Base-by-base conservation (phyloP, 1,139 yeast genomes). In the Geotrichum restrictum region DNA sequence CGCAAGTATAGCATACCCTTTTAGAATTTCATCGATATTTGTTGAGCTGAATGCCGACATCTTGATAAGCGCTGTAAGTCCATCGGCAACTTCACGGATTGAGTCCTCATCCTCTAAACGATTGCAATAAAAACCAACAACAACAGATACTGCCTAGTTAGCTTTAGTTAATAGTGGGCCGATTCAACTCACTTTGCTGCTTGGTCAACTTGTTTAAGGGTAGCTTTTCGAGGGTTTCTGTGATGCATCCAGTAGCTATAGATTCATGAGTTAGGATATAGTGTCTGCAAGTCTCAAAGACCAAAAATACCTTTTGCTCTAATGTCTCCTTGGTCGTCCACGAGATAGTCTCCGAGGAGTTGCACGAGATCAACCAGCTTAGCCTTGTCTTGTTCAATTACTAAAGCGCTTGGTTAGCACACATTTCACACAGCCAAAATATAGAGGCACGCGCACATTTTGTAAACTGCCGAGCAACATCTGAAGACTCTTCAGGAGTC, bases 51-150 rank as follows among this genome's bases (percentile, higher is more conserved):
- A 57, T 8, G 58, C 59, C 3, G 53, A 71, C 80, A 80, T 81
- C 21, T 59, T 56, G 2, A 79, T 69, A 22, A 88, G 68, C 1
- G 81, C 70, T n/a, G 65, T 64, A 10, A 91, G 62, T 0, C 89
- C 89, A 16, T 66, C 66, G 6, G 85, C 69, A 0, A 83, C 78
- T 54, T 80, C 78, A 38, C 70, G 71, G 32, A 82, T 65, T 46
- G 85, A 75, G 5, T 74, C 71, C 13, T 75, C 73, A 63, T 91
- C 97, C 21, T 82, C 85, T 38, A 88, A 66, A 59, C 91, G 83
- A 32, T 81, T 81, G 31, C 77, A 59, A 56, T 81, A 76, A 64
- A 91, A 91, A 8, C 79, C 81, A 22, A 80, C 66, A 51, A 91
- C 74, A 13, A 88, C 96, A 24, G 64, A 38, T 4, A 65, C 63